Evolutionary conservation across 345 rosid species (phyloP).

Genomic region (Citrus glauca): DNA sequence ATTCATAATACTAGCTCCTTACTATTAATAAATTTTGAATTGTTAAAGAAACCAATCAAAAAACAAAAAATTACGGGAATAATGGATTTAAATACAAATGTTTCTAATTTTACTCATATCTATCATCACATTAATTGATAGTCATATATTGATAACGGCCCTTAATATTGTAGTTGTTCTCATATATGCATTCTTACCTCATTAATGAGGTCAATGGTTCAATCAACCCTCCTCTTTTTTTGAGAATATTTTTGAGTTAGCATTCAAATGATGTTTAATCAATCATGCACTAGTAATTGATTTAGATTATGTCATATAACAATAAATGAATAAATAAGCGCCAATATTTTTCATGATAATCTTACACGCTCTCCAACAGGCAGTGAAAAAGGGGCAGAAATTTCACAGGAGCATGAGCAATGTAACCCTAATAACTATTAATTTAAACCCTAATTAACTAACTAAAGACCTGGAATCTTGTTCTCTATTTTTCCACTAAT

Average conservation of each 20-base stretch:
- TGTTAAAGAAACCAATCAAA: neutral
- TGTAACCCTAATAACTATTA: neutral
- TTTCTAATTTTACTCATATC: neutral
- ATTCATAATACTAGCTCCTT: no score
- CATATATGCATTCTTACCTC: no score
- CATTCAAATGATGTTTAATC: no score
- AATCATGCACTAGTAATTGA: no score
- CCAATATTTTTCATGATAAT: no score
- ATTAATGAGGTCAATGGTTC: no score
- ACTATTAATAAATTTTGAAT: neutral
- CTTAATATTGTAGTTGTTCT: no score
- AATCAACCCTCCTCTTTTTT: no score
- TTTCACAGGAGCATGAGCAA: neutral
- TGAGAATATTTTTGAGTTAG: no score
- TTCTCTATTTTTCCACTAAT: conserved; percentile 9
- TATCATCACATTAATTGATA: neutral
- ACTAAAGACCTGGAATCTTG: conserved; percentile 38
- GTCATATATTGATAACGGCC: no score
- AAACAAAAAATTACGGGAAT: neutral
- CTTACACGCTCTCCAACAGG: neutral
- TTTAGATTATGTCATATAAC: no score
- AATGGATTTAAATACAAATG: neutral
- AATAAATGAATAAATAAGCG: no score
- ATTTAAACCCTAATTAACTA: neutral
- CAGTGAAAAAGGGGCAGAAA: neutral